A percentile compares a stretch with the other conserved stretches of the same genome.
These are phyloP conservation scores for Begonia masoniana DNA, from an alignment of 306 rosid species.

Conservation along the genomic window DNA sequence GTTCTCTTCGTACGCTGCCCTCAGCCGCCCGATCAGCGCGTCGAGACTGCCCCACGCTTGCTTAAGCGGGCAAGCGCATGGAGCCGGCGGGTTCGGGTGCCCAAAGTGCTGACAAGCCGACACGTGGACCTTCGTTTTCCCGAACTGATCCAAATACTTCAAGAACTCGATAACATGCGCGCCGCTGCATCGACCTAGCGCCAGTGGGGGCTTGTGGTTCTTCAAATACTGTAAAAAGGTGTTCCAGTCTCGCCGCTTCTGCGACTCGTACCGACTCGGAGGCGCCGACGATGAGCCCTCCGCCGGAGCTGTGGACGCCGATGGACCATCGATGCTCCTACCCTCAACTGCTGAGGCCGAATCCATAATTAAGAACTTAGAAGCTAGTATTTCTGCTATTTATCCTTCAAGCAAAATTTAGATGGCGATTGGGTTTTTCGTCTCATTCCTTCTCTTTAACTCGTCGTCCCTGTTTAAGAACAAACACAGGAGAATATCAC, in stretches of 20 bases:
- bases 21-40: conserved; percentile 1
- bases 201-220: conserved; percentile 1
- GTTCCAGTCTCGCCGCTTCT: conserved; percentile 3
- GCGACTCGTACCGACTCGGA: conserved; percentile 1
- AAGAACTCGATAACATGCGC: conserved; percentile 4
- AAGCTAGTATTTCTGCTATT: too few relatives aligned
- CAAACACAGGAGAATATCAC: too few relatives aligned
- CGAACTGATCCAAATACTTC: conserved; percentile 3
- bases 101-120: background rate
- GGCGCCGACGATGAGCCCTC: background rate
- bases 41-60: conserved; percentile 6
- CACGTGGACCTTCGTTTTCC: conserved; percentile 2
- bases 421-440: too few relatives aligned
- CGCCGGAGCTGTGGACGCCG: background rate
- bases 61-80: conserved; percentile 1
- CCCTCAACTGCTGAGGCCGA: too few relatives aligned
- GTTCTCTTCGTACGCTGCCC: conserved; percentile 4
- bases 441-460: too few relatives aligned
- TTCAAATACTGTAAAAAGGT: background rate
- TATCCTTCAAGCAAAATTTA: too few relatives aligned
- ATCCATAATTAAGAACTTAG: too few relatives aligned
- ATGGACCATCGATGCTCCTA: too few relatives aligned
- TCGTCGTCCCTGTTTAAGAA: too few relatives aligned
- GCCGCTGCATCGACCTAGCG: background rate
- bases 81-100: conserved; percentile 1